Evolutionary conservation across 495 filamentous ascomycete genomes (phyloP), one percentile per base, ranked within the genome.

Genomic region (Talaromyces proteolyticus): DNA sequence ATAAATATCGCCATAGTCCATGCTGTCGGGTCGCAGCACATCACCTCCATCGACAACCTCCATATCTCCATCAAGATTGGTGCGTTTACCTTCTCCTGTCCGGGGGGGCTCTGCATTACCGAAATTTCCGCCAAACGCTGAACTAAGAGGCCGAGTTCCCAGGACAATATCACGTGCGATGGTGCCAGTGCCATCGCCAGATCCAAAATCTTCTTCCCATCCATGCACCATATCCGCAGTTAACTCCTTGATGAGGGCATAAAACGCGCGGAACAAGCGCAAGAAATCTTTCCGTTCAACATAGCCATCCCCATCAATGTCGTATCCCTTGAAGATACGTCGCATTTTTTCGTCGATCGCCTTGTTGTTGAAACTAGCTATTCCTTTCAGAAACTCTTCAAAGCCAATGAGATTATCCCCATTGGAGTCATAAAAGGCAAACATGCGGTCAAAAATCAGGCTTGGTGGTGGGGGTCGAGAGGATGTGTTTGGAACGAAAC

Each of bases 401-500:
- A 97, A 96, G n/a, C 89, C 87, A 57, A 99, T 95, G 8, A 94
- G 68, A 7, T 86, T 88, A 58, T 97, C 88, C 25, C 80, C 74
- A 58, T 97, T 89, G 37, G 83, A 87, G 59, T 97, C 94, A 64
- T 95, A 99, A 64, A 96, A 96, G 25, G 86, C 80, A 68, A 99
- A 99, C 79, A 95, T 88, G 49, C 93, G 86, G 68, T 97, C 91
- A 58, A 95, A 91, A 39, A 97, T 87, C 3, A 96, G 75, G 64
- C 92, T 96, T 4, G 92, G 89, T 4, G 86, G 77, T 8, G 85
- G 81, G 12, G 87, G 84, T 24, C 84, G 76, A 51, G 80, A 77
- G n/a, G 87, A 83, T 3, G 82, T 85, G 34, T 86, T 86, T 1
- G 91, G 92, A 2, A 93, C 79, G 50, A 98, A 85, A 54, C 89